phyloP scores from a whole-genome alignment of 108 stramenopile species.

The Hondaea fermentalgiana region DNA sequence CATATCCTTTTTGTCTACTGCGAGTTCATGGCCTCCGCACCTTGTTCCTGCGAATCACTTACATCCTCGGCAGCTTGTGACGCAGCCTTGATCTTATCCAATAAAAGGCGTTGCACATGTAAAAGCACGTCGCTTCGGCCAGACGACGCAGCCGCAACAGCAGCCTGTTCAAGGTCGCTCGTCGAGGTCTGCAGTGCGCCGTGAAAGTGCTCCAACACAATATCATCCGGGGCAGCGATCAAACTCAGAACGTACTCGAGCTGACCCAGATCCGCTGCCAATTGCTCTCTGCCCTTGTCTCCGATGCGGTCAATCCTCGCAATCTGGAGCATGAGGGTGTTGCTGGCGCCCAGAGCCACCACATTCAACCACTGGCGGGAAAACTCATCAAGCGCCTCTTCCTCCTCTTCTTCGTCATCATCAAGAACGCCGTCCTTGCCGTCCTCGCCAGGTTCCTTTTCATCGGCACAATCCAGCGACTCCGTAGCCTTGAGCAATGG shows the following conservation, averaged over 20 bases:
- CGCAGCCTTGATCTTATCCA: background rate
- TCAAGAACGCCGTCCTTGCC: background rate
- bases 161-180: background rate
- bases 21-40: background rate
- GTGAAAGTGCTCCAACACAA: background rate
- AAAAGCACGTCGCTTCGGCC: background rate
- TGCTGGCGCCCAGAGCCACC: background rate
- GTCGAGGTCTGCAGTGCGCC: background rate
- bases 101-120: background rate
- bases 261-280: background rate
- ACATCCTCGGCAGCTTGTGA: background rate
- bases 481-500: background rate
- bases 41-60: background rate
- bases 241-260: background rate
- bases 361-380: background rate
- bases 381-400: background rate
- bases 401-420: background rate
- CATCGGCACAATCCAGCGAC: background rate
- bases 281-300: background rate
- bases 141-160: background rate
- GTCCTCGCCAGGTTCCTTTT: background rate
- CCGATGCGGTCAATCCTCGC: background rate
- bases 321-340: background rate
- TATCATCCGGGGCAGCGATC: background rate
- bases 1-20: too few relatives aligned